A percentile compares a stretch with the other conserved stretches of the same genome.
Conservation (phyloP, 306 rosid genomes). For the Vigna trinervia region DNA sequence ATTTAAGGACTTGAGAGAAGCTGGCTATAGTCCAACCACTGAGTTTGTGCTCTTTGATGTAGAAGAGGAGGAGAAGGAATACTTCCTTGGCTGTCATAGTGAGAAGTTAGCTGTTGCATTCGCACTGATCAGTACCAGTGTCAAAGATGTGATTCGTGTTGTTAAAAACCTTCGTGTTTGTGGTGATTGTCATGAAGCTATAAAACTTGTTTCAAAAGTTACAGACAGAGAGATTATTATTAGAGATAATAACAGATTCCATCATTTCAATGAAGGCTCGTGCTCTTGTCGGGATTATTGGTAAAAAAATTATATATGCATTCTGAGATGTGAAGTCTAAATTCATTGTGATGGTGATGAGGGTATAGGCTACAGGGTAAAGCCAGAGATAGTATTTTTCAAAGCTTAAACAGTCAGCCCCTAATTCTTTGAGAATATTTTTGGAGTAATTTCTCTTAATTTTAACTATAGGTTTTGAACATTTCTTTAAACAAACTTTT, state of each 20-base stretch:
- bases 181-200: slow-evolving; percentile 76
- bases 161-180: slow-evolving; percentile 81
- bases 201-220: slow-evolving; percentile 67
- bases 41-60: slow-evolving; percentile 76
- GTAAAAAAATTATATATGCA: slow-evolving; percentile 42
- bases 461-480: neutral
- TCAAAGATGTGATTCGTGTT: slow-evolving; percentile 61
- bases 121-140: slow-evolving; percentile 57
- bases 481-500: slow-evolving; percentile 3
- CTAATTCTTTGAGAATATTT: neutral
- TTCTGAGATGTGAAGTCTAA: slow-evolving; percentile 16
- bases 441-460: neutral
- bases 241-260: slow-evolving; percentile 75
- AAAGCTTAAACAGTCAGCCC: neutral
- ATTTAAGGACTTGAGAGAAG: slow-evolving; percentile 65
- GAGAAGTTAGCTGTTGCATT: slow-evolving; percentile 82
- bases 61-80: slow-evolving; percentile 81
- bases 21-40: slow-evolving; percentile 73
- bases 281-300: slow-evolving; percentile 82
- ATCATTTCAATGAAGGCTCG: slow-evolving; percentile 61
- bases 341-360: neutral
- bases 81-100: slow-evolving; percentile 72
- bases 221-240: slow-evolving; percentile 63
- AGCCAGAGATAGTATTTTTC: neutral
- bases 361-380: no score